These are phyloP conservation scores for Paramecium tetraurelia DNA, from an alignment of 73 alveolate species.

Conservation along the genomic window DNA sequence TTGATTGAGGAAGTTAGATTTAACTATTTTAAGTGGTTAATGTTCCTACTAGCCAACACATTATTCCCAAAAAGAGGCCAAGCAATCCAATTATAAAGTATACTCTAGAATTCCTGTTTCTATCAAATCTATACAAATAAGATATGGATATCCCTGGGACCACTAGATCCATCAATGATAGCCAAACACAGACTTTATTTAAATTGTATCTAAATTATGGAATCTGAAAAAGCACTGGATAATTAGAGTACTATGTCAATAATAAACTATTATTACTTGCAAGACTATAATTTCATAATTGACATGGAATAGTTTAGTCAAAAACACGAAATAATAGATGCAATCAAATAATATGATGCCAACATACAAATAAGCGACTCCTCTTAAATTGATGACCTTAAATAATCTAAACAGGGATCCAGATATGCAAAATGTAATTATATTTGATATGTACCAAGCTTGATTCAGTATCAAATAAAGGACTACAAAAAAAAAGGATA, in stretches of 20 bases:
- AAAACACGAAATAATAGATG: background rate
- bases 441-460: background rate
- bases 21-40: background rate
- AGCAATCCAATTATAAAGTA: background rate
- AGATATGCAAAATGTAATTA: background rate
- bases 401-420: background rate
- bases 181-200: constrained; percentile 12
- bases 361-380: too few species aligned
- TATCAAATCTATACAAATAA: constrained; percentile 19
- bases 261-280: background rate
- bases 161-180: background rate
- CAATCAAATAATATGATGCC: too few species aligned
- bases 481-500: background rate
- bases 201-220: background rate
- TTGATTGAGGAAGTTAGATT: constrained; percentile 36
- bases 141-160: background rate
- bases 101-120: background rate
- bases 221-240: background rate
- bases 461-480: background rate
- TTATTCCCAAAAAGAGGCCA: background rate
- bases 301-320: background rate
- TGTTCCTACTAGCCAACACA: background rate
- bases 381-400: background rate
- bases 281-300: background rate
- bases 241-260: background rate